phyloP scores from a whole-genome alignment of 2,329 filamentous ascomycete species.

The Arachnopeziza araneosa region DNA sequence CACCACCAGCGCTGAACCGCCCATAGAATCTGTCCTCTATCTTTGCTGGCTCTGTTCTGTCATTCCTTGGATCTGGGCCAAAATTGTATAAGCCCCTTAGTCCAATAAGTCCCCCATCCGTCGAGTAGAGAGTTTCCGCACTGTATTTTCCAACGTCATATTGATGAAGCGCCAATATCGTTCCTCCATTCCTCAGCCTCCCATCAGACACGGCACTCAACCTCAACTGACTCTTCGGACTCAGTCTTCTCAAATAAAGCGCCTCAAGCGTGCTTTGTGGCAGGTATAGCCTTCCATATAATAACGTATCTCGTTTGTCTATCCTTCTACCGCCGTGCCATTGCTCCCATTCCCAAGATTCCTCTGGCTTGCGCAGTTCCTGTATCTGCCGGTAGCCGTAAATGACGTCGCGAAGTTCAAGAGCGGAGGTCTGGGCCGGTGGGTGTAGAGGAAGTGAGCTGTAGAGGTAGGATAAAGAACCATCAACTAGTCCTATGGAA shows the following conservation, averaged over 20 bases:
- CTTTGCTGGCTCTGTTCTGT: conserved; percentile 21
- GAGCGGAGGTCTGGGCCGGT: conserved; percentile 64
- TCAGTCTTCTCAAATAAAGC: conserved; percentile 72
- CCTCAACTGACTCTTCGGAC: conserved; percentile 71
- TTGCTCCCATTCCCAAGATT: conserved; percentile 46
- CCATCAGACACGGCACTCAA: conserved; percentile 73
- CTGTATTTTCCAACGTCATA: conserved; percentile 85
- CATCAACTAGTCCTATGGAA: conserved; percentile 85
- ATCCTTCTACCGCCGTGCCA: conserved; percentile 46
- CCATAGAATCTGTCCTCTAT: conserved; percentile 61
- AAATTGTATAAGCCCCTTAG: conserved; percentile 92
- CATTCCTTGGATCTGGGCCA: conserved; percentile 40
- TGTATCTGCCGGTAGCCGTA: conserved; percentile 76
- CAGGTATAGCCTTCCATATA: conserved; percentile 76
- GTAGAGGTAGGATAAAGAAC: conserved; percentile 95
- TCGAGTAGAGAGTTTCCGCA: conserved; percentile 84
- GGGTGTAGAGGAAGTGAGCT: conserved; percentile 72
- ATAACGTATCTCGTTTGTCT: conserved; percentile 50
- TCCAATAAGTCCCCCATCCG: conserved; percentile 84
- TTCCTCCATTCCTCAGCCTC: conserved; percentile 68
- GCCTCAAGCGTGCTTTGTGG: conserved; percentile 84
- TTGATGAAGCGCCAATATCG: conserved; percentile 65
- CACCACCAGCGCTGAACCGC: conserved; percentile 83
- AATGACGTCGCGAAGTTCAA: conserved; percentile 73
- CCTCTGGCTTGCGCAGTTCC: conserved; percentile 51